Evolutionary conservation across 352 stramenopile genomes (phyloP).

Genomic region (Globisporangium apiculatum): DNA sequence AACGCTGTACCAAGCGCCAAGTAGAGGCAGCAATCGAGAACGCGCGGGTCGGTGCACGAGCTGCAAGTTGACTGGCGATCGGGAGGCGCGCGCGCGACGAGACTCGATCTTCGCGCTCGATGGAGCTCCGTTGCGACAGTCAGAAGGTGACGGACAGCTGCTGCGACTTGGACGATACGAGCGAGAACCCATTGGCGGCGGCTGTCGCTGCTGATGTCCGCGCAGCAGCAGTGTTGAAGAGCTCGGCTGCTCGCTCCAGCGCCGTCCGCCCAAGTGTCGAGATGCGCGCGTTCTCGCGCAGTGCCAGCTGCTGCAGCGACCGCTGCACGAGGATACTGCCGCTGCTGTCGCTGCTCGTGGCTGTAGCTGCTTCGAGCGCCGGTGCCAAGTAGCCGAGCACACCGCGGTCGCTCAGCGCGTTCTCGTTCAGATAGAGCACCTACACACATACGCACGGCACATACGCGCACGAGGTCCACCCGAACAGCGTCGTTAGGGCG

Average conservation of each 20-base stretch:
- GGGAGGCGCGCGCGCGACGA: no score
- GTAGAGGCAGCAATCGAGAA: no score
- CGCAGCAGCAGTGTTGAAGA: slow-evolving; percentile 19
- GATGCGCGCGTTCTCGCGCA: slow-evolving; percentile 40
- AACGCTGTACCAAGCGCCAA: no score
- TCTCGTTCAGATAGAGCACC: slow-evolving; percentile 44
- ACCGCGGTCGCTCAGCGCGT: slow-evolving; percentile 49
- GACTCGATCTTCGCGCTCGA: no score
- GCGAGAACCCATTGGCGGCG: slow-evolving; percentile 4
- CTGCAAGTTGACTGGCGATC: no score
- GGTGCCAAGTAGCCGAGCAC: slow-evolving; percentile 42
- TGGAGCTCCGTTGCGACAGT: background rate
- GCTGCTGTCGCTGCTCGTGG: background rate
- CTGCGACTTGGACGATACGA: slow-evolving; percentile 2
- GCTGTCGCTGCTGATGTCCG: background rate
- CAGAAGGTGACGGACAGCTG: slow-evolving; percentile 6
- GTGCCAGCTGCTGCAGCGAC: slow-evolving; percentile 40
- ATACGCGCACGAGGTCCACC: no score
- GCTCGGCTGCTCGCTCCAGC: slow-evolving; percentile 17
- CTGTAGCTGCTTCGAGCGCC: slow-evolving; percentile 22
- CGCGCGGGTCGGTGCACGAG: no score
- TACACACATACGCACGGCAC: no score
- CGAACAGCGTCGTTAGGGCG: no score
- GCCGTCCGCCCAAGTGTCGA: slow-evolving; percentile 21
- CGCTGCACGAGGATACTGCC: background rate